Evolutionary conservation across 2,329 filamentous ascomycete genomes (phyloP).

Genomic region (Cordyceps militaris): DNA sequence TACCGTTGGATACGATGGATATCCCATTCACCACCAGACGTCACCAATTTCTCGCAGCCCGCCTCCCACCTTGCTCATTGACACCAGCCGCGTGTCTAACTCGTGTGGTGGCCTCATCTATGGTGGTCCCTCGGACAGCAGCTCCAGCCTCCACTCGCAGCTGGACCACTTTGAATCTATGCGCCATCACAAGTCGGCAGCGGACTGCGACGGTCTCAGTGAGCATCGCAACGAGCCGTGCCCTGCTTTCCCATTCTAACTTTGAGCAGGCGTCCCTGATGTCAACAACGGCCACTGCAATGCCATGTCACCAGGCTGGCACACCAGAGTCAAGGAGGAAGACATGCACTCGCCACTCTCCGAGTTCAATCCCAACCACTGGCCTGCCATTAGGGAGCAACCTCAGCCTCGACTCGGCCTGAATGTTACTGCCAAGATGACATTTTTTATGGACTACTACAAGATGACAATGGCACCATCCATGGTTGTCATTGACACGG

Average conservation of each 20-base stretch:
- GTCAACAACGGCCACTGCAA: conserved; percentile 43
- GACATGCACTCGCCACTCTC: conserved; percentile 37
- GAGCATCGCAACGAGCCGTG: conserved; percentile 31
- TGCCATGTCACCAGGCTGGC: conserved; percentile 42
- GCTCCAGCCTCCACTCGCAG: conserved; percentile 54
- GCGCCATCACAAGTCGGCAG: conserved; percentile 27
- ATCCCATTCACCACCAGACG: conserved; percentile 41
- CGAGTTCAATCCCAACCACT: conserved; percentile 40
- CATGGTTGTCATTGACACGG: conserved; percentile 84
- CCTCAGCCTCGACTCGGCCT: conserved; percentile 47
- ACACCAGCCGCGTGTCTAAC: conserved; percentile 47
- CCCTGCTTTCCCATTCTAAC: conserved; percentile 31
- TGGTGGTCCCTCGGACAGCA: conserved; percentile 51
- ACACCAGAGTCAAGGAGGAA: conserved; percentile 35
- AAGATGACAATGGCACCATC: conserved; percentile 86
- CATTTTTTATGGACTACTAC: conserved; percentile 89
- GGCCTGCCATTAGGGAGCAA: conserved; percentile 40
- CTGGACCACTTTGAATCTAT: conserved; percentile 51
- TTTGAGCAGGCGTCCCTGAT: conserved; percentile 42
- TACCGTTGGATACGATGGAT: conserved; percentile 50
- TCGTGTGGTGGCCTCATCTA: conserved; percentile 57
- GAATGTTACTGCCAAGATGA: conserved; percentile 68
- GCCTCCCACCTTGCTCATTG: conserved; percentile 47
- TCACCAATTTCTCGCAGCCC: conserved; percentile 52
- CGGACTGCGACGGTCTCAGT: conserved; percentile 51